These are phyloP conservation scores for Neocucurbitaria cava DNA, from an alignment of 2,329 filamentous ascomycete species.

Conservation along the genomic window DNA sequence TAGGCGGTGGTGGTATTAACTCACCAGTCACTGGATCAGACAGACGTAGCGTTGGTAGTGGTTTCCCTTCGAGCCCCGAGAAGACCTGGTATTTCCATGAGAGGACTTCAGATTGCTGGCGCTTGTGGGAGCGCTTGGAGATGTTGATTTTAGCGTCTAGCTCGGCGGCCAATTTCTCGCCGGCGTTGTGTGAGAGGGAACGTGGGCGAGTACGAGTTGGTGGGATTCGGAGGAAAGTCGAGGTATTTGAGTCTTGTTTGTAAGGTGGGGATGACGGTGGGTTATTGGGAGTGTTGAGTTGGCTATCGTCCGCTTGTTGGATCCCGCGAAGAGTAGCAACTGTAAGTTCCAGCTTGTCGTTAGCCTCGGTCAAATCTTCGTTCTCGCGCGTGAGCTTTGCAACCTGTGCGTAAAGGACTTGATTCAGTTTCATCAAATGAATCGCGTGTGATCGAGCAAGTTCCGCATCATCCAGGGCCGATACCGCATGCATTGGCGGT, in stretches of 20 bases:
- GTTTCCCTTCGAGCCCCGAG: background rate
- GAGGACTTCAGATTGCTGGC: conserved; percentile 1
- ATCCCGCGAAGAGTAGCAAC: conserved; percentile 3
- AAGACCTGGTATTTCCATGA: conserved; percentile 15
- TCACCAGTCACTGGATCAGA: background rate
- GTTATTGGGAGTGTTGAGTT: background rate
- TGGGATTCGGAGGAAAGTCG: background rate
- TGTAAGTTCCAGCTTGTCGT: conserved; percentile 12
- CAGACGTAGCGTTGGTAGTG: background rate
- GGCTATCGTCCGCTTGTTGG: background rate
- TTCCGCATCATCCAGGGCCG: background rate
- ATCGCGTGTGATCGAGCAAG: conserved; percentile 3
- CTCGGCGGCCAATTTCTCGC: background rate
- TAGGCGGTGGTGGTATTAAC: background rate
- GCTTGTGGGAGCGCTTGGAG: background rate
- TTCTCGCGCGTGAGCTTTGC: conserved; percentile 6
- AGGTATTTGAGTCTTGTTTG: background rate
- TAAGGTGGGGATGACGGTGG: background rate
- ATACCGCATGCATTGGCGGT: background rate
- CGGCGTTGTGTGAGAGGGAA: background rate
- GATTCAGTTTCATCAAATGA: conserved; percentile 9
- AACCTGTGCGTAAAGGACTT: conserved; percentile 6
- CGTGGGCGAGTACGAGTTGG: background rate
- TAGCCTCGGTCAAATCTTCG: conserved; percentile 4
- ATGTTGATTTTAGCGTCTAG: background rate